phyloP scores from a whole-genome alignment of 179 eudicot species.

The Actinidia polygama region DNA sequence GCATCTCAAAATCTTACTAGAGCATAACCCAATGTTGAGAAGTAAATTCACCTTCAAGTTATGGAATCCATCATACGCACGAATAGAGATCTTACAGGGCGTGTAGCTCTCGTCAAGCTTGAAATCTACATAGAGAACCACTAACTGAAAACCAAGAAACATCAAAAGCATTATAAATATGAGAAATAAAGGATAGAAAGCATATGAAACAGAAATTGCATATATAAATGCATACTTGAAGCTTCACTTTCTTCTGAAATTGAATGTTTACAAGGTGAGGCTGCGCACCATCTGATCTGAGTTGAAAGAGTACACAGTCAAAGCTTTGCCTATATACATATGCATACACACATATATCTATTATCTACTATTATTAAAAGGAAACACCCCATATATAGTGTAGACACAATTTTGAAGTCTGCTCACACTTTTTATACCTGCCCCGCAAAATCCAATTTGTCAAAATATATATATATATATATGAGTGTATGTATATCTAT shows the following conservation, averaged over 20 bases:
- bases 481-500: too few relatives aligned
- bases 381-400: too few relatives aligned
- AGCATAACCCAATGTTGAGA: not conserved
- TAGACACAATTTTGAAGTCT: too few relatives aligned
- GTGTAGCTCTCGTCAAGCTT: conserved; percentile 99
- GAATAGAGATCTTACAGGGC: conserved; percentile 84
- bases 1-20: not conserved
- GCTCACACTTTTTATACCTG: too few relatives aligned
- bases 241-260: conserved; percentile 92
- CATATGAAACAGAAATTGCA: not conserved
- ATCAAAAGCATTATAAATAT: not conserved
- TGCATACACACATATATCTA: not conserved
- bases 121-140: conserved; percentile 83
- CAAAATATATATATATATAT: too few relatives aligned
- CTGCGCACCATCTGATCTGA: conserved; percentile 92
- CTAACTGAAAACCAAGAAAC: conserved; percentile 46
- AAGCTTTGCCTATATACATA: not conserved
- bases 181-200: not conserved
- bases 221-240: conserved; percentile 54
- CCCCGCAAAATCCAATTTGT: too few relatives aligned
- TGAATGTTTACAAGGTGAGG: conserved; percentile 95
- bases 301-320: conserved; percentile 7
- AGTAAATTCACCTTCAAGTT: conserved; percentile 72
- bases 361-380: too few relatives aligned
- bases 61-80: conserved; percentile 95